Base-by-base conservation (phyloP, 176 grass and related monocot genomes). In the Thalia dealbata region DNA sequence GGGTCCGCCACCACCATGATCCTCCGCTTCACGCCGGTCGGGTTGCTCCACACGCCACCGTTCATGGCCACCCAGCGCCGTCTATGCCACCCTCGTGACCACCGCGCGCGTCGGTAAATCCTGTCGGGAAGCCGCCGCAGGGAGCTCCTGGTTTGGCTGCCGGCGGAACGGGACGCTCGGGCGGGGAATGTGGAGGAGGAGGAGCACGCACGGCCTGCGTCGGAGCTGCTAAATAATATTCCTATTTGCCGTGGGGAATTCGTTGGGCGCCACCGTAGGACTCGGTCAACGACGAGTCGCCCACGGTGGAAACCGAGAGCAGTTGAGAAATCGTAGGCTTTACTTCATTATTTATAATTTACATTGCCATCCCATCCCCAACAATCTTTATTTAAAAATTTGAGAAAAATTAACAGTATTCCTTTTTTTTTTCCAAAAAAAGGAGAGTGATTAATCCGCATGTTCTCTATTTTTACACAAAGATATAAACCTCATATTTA, bases 1-100 rank as follows among this genome's bases (percentile, higher is more conserved):
- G 89, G 82, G 62, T 96, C 86, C 22, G 86, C 86, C 23, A 96
- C 70, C 67, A 91, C 63, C 89, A 91, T 89, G 54, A 96, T 78
- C 10, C 74, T 85, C n/a, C 92, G 81, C 70, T 86, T 96, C 2
- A 51, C 46, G 16, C 82, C 13, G 46, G 70, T 22, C 25, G 52
- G 45, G 45, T 8, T 48, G 45, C 45, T 38, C n/a, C 21, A 55
- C 10, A 10, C 11, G 19, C 50, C 25, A 64, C 41, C 29, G 69
- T 15, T 67, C 62, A 16, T 32, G 15, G 22, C 59, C 35, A 79
- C 71, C 45, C 67, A 51, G 41, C 45, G 60, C 55, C 25, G 61
- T 4, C 54, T 7, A 14, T 7, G 19, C 54, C 54, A n/a, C 8
- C 18, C 16, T 16, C 54, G 19, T 16, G 6, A 16, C 54, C 19